Conservation (phyloP, 345 rosid genomes). For the Brassica juncea region DNA sequence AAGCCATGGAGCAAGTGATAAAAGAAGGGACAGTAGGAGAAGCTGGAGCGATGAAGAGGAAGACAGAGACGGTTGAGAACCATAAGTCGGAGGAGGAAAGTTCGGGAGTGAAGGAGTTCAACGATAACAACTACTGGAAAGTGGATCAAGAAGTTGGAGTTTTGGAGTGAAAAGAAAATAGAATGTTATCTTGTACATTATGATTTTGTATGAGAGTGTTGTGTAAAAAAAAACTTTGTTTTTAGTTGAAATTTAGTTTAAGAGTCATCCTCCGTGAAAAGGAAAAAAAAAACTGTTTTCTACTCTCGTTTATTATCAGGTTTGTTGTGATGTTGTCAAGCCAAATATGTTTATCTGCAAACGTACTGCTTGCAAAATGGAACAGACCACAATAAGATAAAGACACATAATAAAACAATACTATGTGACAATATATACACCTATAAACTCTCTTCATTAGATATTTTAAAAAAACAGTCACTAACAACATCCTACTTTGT, state of each 20-base stretch:
- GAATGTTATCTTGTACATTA: slow-evolving; percentile 32
- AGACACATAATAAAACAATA: slow-evolving; percentile 20
- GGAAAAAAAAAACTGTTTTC: not conserved
- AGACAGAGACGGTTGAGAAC: slow-evolving; percentile 52
- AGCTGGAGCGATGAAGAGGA: slow-evolving; percentile 84
- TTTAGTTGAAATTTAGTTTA: slow-evolving; percentile 20
- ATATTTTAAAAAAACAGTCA: not conserved
- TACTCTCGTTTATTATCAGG: not conserved
- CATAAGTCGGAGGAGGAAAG: slow-evolving; percentile 53
- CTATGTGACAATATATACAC: slow-evolving; percentile 30
- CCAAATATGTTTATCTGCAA: slow-evolving; percentile 21
- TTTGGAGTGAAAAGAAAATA: slow-evolving; percentile 49
- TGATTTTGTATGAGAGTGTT: slow-evolving; percentile 35
- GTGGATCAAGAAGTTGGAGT: slow-evolving; percentile 84
- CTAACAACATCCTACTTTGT: slow-evolving; percentile 27
- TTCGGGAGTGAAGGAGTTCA: slow-evolving; percentile 75
- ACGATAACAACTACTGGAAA: slow-evolving; percentile 94
- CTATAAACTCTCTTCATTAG: slow-evolving; percentile 38
- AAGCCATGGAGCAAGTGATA: slow-evolving; percentile 91
- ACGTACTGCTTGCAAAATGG: slow-evolving; percentile 15
- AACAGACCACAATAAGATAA: slow-evolving; percentile 11
- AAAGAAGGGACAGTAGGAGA: slow-evolving; percentile 96
- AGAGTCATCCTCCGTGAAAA: not conserved
- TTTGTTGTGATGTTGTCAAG: not conserved
- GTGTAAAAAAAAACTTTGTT: slow-evolving; percentile 3